Percentiles rank a stretch among this genome's conserved stretches.
phyloP scores from a whole-genome alignment of 768 basidiomycete genomes.

The Russula brevipes region DNA sequence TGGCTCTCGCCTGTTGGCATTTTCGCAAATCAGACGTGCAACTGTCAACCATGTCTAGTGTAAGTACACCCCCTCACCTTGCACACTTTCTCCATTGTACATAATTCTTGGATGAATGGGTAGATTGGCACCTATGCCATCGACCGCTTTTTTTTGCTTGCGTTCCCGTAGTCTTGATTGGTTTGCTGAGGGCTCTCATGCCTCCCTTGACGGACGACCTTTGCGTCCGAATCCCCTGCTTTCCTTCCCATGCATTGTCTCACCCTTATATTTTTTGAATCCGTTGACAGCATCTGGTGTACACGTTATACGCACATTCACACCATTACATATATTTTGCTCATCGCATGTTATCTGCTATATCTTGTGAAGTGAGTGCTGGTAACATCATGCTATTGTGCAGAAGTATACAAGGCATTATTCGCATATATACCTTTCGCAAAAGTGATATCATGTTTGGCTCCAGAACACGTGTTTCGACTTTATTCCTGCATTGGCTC shows the following conservation, averaged over 20 bases:
- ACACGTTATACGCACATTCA: conserved; percentile 67
- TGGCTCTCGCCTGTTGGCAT: too few relatives aligned
- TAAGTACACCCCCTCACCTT: too few relatives aligned
- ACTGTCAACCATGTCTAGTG: too few relatives aligned
- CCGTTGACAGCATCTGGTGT: conserved; percentile 35
- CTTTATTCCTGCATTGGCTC: not conserved
- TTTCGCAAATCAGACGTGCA: too few relatives aligned
- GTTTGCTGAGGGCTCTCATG: conserved; percentile 18
- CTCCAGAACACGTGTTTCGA: conserved; percentile 3
- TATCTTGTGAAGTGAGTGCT: conserved; percentile 15
- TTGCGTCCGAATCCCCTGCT: conserved; percentile 13
- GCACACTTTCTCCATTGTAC: too few relatives aligned
- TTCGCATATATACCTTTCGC: not conserved
- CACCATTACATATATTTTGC: conserved; percentile 29
- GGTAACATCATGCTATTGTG: conserved; percentile 8
- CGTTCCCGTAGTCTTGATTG: conserved; percentile 16
- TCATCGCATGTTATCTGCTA: conserved; percentile 31
- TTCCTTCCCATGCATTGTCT: conserved; percentile 16
- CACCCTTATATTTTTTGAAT: conserved; percentile 7
- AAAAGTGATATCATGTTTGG: not conserved
- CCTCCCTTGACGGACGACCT: conserved; percentile 1
- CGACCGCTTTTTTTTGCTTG: conserved; percentile 15
- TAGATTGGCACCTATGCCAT: not conserved
- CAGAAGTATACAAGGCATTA: conserved; percentile 3
- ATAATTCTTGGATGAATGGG: too few relatives aligned